Evolutionary conservation across 2,329 filamentous ascomycete genomes (phyloP).

Genomic region (Lachnellula willkommii): DNA sequence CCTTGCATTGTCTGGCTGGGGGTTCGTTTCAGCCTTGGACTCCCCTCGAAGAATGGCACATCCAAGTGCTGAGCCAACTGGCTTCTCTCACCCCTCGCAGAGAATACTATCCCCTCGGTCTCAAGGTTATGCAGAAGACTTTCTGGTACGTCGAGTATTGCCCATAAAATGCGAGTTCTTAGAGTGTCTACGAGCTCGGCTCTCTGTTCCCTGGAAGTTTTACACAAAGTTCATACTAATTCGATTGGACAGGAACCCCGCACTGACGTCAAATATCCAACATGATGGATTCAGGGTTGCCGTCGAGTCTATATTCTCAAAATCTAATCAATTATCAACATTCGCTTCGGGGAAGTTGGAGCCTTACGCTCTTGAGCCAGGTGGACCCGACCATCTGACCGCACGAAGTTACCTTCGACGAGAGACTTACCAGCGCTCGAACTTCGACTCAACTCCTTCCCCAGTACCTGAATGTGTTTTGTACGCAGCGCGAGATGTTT

Average conservation of each 20-base stretch:
- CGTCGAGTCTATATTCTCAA: slow-evolving; percentile 12
- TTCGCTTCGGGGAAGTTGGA: slow-evolving; percentile 11
- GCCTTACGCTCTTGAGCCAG: neutral
- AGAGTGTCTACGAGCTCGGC: no score
- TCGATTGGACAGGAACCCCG: slow-evolving; percentile 24
- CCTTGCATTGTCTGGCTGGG: slow-evolving; percentile 44
- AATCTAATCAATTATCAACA: slow-evolving; percentile 14
- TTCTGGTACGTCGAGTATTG: slow-evolving; percentile 26
- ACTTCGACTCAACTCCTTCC: neutral
- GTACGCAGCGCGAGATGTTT: slow-evolving; percentile 16
- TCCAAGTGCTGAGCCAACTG: slow-evolving; percentile 9
- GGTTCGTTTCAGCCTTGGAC: slow-evolving; percentile 36
- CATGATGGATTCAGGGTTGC: slow-evolving; percentile 29
- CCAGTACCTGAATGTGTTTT: neutral
- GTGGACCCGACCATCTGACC: slow-evolving; percentile 9
- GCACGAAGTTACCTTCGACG: slow-evolving; percentile 12
- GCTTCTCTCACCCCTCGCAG: slow-evolving; percentile 30
- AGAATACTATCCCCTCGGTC: slow-evolving; percentile 39
- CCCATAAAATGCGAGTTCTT: no score
- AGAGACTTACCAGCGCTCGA: slow-evolving; percentile 4
- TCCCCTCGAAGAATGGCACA: slow-evolving; percentile 6
- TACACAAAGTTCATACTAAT: no score
- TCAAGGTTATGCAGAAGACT: slow-evolving; percentile 39
- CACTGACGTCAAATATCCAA: slow-evolving; percentile 37
- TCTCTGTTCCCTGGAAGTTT: no score